Evolutionary conservation across 108 stramenopile species (phyloP).

Genomic region (Cyclostephanos tholiformis): DNA sequence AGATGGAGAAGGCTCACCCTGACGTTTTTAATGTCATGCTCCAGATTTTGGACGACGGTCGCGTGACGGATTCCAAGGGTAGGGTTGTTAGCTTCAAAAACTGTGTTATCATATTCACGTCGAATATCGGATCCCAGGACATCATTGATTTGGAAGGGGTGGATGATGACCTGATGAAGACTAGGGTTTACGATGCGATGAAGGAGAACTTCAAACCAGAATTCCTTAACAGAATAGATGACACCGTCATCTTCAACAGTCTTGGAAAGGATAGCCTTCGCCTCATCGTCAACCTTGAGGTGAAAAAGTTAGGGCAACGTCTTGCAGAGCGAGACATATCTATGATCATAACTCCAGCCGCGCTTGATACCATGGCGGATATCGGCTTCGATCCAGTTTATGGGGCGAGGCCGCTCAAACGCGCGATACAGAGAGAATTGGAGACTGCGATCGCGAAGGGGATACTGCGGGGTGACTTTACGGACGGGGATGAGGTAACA

Average conservation of each 20-base stretch:
- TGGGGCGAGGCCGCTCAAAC: conserved; percentile 96
- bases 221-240: conserved; percentile 98
- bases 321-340: conserved; percentile 71
- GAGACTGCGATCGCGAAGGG: conserved; percentile 92
- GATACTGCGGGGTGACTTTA: conserved; percentile 73
- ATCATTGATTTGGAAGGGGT: conserved; percentile 79
- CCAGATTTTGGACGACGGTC: conserved; percentile 97
- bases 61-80: conserved; percentile 96
- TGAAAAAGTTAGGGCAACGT: conserved; percentile 66
- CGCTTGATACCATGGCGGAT: conserved; percentile 76
- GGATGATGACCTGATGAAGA: conserved; percentile 68
- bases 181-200: conserved; percentile 76
- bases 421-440: conserved; percentile 96
- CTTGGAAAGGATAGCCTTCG: conserved; percentile 85
- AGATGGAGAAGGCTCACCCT: conserved; percentile 99
- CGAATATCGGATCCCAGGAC: conserved; percentile 94
- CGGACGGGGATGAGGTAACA: conserved; percentile 79
- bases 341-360: conserved; percentile 63
- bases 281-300: conserved; percentile 89
- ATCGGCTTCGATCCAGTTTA: conserved; percentile 95
- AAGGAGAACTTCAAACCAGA: conserved; percentile 95
- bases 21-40: conserved; percentile 98
- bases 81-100: conserved; percentile 95
- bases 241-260: conserved; percentile 95
- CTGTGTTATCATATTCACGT: conserved; percentile 95